Conservation (phyloP, 495 filamentous ascomycete species). For the Hypoxylon fragiforme region DNA sequence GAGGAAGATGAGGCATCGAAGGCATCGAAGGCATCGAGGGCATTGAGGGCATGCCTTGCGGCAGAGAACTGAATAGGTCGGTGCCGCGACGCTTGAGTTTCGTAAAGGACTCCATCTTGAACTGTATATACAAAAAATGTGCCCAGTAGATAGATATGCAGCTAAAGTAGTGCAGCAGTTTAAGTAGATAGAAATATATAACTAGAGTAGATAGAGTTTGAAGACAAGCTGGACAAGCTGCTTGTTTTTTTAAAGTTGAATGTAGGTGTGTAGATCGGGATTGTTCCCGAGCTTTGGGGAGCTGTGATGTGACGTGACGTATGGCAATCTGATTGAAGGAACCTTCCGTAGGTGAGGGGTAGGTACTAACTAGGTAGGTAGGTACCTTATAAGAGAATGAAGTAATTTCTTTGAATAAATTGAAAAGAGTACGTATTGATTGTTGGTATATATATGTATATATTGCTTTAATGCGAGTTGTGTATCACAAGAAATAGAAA, state of each 20-base stretch:
- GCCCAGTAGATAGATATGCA: too few species aligned
- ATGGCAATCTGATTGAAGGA: too few species aligned
- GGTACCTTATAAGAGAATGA: too few species aligned
- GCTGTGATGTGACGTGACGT: too few species aligned
- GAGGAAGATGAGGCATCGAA: constrained; percentile 25
- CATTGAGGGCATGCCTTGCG: constrained; percentile 41
- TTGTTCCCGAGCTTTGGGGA: constrained; percentile 5
- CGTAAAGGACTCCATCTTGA: constrained; percentile 48
- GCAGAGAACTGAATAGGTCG: constrained; percentile 46
- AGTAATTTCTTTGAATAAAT: too few species aligned
- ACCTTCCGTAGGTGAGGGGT: too few species aligned
- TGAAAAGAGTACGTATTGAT: background rate
- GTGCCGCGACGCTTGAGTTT: constrained; percentile 50
- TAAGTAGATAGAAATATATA: background rate
- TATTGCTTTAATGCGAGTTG: background rate
- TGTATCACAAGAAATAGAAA: too few species aligned
- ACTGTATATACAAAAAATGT: too few species aligned
- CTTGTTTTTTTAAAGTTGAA: too few species aligned
- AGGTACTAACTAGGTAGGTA: too few species aligned
- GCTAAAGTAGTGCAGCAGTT: background rate
- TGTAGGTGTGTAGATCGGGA: too few species aligned
- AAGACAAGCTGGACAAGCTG: too few species aligned
- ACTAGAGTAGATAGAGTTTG: background rate
- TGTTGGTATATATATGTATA: background rate
- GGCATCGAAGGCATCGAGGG: constrained; percentile 6